Percentiles rank a stretch among this genome's conserved stretches.
Conservation (phyloP, 768 basidiomycete species). For the Neoboletus brunneissimus region DNA sequence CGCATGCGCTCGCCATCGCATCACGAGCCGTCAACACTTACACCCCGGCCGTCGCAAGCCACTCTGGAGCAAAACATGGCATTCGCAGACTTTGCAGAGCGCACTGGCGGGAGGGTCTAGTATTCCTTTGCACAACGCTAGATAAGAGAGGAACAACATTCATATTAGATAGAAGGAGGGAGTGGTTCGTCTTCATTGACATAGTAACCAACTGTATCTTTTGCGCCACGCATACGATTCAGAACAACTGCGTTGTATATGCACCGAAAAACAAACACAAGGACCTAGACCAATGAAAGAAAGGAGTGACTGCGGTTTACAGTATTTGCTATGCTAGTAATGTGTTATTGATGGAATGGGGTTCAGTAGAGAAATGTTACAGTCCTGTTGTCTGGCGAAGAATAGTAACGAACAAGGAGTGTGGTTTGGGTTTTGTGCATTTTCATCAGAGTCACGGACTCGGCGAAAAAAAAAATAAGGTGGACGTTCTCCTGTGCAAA, state of each 20-base stretch:
- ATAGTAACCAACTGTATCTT: constrained; percentile 10
- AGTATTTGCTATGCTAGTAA: constrained; percentile 27
- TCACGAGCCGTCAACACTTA: constrained; percentile 32
- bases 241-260: constrained; percentile 19
- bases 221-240: constrained; percentile 12
- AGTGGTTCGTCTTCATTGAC: neutral
- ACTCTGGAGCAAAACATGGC: constrained; percentile 86
- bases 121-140: constrained; percentile 15
- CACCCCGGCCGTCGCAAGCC: constrained; percentile 46
- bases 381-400: constrained; percentile 25
- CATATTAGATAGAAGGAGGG: neutral
- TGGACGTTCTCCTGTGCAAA: constrained; percentile 10
- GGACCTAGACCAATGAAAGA: constrained; percentile 15
- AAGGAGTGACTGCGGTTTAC: constrained; percentile 30
- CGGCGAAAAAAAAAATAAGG: constrained; percentile 6
- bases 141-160: neutral
- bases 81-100: constrained; percentile 50
- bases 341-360: constrained; percentile 16
- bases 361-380: constrained; percentile 25
- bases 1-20: constrained; percentile 26
- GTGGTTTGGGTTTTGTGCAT: constrained; percentile 20
- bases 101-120: constrained; percentile 21
- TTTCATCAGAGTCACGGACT: constrained; percentile 30
- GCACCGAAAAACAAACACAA: constrained; percentile 24
- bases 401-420: constrained; percentile 17